phyloP scores from a whole-genome alignment of 495 filamentous ascomycete species.

The Lichenothelia convexa region DNA sequence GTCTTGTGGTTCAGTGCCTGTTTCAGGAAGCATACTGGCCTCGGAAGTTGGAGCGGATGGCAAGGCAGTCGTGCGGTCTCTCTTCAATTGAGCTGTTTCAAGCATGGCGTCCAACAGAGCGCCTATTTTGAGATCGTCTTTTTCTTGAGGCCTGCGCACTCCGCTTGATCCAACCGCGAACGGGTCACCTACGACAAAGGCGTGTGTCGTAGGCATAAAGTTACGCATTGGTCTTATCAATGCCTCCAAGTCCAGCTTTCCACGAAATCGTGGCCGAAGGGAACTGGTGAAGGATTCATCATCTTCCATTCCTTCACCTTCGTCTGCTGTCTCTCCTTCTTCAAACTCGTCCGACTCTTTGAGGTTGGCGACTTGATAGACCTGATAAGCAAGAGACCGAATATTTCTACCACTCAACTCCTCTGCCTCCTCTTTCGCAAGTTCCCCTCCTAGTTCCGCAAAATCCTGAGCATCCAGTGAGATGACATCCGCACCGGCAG shows the following conservation, averaged over 20 bases:
- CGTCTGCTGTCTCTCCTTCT: slow-evolving; percentile 11
- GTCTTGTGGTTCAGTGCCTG: neutral
- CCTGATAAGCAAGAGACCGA: slow-evolving; percentile 1
- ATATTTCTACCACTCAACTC: too few relatives aligned
- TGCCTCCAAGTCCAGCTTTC: neutral
- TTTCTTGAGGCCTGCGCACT: slow-evolving; percentile 7
- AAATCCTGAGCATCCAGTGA: slow-evolving; percentile 63
- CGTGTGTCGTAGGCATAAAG: too few relatives aligned
- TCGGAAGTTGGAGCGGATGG: neutral
- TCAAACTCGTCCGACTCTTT: slow-evolving; percentile 8
- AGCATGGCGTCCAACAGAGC: slow-evolving; percentile 16
- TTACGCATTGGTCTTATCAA: neutral
- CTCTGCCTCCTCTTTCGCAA: slow-evolving; percentile 1
- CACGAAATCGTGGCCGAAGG: neutral
- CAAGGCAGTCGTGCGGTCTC: slow-evolving; percentile 1
- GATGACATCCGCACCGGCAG: slow-evolving; percentile 55
- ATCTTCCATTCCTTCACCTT: slow-evolving; percentile 9
- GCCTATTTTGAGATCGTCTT: slow-evolving; percentile 21
- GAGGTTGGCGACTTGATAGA: too few relatives aligned
- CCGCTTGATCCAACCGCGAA: slow-evolving; percentile 1
- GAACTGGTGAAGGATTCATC: neutral
- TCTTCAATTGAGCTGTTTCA: slow-evolving; percentile 7
- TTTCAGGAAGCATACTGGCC: neutral
- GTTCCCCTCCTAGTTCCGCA: slow-evolving; percentile 40
- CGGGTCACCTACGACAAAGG: too few relatives aligned